These are phyloP conservation scores for Apiospora koreana DNA, from an alignment of 2,329 filamentous ascomycete species.

Conservation along the genomic window DNA sequence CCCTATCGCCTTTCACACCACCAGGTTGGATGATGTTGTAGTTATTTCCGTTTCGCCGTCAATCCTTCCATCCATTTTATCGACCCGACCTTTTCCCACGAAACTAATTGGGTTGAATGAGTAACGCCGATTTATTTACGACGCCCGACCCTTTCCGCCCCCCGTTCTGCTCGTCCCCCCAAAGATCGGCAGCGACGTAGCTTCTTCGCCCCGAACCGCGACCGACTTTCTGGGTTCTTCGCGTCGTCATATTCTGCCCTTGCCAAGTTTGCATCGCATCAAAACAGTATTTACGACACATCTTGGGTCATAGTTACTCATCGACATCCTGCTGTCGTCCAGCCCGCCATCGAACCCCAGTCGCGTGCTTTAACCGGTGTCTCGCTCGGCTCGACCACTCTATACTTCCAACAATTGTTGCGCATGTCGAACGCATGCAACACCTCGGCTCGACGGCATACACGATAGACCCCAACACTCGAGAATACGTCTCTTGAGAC, in stretches of 20 bases:
- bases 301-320: not conserved
- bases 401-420: constrained; percentile 3
- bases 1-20: constrained; percentile 1
- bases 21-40: not conserved
- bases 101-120: not conserved
- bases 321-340: not conserved
- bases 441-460: constrained; percentile 8
- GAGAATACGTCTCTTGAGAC: not conserved
- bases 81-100: not conserved
- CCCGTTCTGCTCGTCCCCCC: not conserved
- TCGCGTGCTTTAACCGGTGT: constrained; percentile 8
- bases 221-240: not conserved
- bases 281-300: not conserved
- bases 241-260: not conserved
- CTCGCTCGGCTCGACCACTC: not conserved
- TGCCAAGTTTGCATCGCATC: not conserved
- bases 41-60: constrained; percentile 9
- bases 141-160: not conserved
- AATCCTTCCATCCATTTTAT: constrained; percentile 6
- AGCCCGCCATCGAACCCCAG: not conserved
- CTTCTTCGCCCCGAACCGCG: not conserved
- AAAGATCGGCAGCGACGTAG: not conserved
- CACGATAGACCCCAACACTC: constrained; percentile 11
- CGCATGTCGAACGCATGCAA: constrained; percentile 16
- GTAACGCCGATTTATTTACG: constrained; percentile 5